Conservation (phyloP, 2,329 filamentous ascomycete species). For the Aspergillus puulaauensis region DNA sequence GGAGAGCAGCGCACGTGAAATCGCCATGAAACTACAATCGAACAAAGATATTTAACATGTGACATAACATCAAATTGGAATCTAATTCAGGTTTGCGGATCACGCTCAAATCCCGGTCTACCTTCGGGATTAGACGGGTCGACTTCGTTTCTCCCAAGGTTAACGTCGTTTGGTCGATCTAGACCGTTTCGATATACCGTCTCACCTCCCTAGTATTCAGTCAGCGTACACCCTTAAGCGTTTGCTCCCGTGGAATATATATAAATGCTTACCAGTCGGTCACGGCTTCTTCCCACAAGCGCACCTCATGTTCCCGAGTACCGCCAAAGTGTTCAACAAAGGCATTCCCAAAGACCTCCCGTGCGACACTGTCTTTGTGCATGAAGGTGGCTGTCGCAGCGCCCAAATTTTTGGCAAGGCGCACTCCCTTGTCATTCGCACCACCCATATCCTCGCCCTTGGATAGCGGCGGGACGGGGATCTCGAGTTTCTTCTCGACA, state of each 20-base stretch:
- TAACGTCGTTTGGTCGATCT: conserved; percentile 5
- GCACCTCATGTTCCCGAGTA: conserved; percentile 85
- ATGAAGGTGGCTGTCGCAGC: conserved; percentile 81
- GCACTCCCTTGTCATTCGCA: conserved; percentile 66
- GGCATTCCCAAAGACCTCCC: conserved; percentile 88
- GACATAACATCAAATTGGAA: not conserved
- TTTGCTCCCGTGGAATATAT: conserved; percentile 34
- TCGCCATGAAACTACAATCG: not conserved
- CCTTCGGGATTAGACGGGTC: conserved; percentile 10
- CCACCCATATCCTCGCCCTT: conserved; percentile 82
- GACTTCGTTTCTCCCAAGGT: not conserved
- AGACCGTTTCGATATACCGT: conserved; percentile 77
- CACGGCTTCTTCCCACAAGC: conserved; percentile 91
- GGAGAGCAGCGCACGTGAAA: conserved; percentile 9
- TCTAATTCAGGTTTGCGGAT: not conserved
- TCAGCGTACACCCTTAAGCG: conserved; percentile 14
- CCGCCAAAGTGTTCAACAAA: conserved; percentile 97
- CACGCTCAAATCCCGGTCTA: not conserved
- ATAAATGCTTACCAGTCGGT: conserved; percentile 81
- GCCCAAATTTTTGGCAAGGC: conserved; percentile 79
- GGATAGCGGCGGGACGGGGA: conserved; percentile 77
- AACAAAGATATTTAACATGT: conserved; percentile 4
- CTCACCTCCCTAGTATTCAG: conserved; percentile 63
- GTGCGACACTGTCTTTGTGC: conserved; percentile 76
- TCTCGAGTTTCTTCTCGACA: conserved; percentile 85